Base-by-base conservation (phyloP, 2,329 filamentous ascomycete genomes). In the Aciculosporium take region DNA sequence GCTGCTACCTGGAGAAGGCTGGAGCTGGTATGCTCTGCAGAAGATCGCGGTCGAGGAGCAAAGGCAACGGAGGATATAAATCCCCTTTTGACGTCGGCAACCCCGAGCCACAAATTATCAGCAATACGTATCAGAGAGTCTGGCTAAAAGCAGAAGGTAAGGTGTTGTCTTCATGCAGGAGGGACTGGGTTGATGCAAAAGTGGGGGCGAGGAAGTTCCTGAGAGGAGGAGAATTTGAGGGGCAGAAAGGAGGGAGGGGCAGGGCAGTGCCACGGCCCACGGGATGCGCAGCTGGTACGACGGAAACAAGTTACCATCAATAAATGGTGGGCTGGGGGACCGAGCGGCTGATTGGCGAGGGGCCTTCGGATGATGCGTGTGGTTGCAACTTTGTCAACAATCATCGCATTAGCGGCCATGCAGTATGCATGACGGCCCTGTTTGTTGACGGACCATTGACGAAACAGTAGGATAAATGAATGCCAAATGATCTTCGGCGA, bases 111-210 rank as follows among this genome's bases (percentile, higher is more conserved):
- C 23, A 37, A 43, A 24, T 9, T 25, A 39, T 28, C 20, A 32
- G 29, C 20, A 32, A 21, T 32, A 12, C 2, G 4, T 37, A 39
- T 42, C 29, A 42, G 40, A 28, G 25, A 25, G 13, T 30, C 28
- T 15, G 28, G 42, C 39, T 46, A 24, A 21, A 42, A 27, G 33
- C n/a, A 40, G 39, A 36, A 39, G 40, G 42, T 46, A 34, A 44
- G 29, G 33, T 34, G 39, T 40, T 12, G 38, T 24, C 17, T 27
- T 37, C 37, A 28, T 40, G 27, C 33, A 40, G 23, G 32, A 33
- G 23, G 32, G 29, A 28, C 24, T 29, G 27, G 24, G 37, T 20
- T 5, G 32, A 9, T 37, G 28, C 28, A 12, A 9, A 40, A 25
- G 23, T 36, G 41, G 32, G 27, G 32, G 17, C 31, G 18, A 15